Evolutionary conservation across 2,329 filamentous ascomycete genomes (phyloP).

Genomic region (Apiospora pterosperma): DNA sequence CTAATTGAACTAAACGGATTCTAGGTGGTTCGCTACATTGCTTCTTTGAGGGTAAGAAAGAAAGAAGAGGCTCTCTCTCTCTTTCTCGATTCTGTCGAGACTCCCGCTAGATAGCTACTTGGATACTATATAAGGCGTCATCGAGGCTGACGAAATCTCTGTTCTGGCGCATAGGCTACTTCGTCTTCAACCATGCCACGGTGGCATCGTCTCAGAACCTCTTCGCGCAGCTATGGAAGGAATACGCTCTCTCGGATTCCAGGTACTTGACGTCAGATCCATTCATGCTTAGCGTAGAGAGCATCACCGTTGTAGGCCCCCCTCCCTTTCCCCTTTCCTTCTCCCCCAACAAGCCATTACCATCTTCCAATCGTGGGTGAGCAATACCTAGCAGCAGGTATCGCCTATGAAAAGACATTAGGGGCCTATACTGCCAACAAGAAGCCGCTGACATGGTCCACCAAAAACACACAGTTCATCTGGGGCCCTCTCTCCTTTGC

Average conservation of each 20-base stretch:
- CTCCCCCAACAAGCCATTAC: constrained; percentile 11
- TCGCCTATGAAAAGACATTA: not conserved
- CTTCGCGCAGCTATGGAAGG: constrained; percentile 88
- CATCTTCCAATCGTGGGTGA: not conserved
- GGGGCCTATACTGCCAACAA: not conserved
- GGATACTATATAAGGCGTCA: too few species aligned
- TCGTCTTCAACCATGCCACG: constrained; percentile 63
- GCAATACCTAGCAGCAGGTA: too few species aligned
- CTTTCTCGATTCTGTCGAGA: not conserved
- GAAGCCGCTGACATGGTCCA: not conserved
- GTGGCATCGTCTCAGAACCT: constrained; percentile 68
- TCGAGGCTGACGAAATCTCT: not conserved
- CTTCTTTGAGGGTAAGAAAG: constrained; percentile 73
- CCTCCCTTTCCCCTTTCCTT: not conserved
- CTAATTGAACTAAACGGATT: not conserved
- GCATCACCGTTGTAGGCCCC: constrained; percentile 68
- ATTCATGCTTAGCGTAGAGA: constrained; percentile 86
- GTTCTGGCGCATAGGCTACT: constrained; percentile 57
- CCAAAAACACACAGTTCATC: constrained; percentile 34
- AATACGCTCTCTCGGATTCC: constrained; percentile 84
- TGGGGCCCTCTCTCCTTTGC: constrained; percentile 59
- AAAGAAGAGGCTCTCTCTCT: constrained; percentile 22
- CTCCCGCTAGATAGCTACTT: not conserved
- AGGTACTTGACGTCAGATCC: constrained; percentile 78
- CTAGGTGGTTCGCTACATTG: constrained; percentile 68